These are phyloP conservation scores for Berberis thunbergii DNA, from an alignment of 164 flowering plant genomes.

Conservation along the genomic window DNA sequence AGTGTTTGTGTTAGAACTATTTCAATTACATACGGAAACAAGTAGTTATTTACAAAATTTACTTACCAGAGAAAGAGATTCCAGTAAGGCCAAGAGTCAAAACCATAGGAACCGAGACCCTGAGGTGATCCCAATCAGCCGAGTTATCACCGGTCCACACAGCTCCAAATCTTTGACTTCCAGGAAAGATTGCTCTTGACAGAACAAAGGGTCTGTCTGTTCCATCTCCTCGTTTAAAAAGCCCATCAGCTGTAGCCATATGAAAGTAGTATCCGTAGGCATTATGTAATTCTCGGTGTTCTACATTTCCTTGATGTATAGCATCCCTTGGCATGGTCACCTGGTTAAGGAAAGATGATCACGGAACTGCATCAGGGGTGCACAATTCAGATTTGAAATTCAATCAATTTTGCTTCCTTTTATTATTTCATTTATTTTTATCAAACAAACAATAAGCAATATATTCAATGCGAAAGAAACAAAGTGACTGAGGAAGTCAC, in stretches of 20 bases:
- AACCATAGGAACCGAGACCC: conserved; percentile 94
- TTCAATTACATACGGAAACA: neutral
- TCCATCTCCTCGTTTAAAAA: conserved; percentile 74
- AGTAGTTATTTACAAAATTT: conserved; percentile 1
- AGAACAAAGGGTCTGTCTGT: conserved; percentile 95
- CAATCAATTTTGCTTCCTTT: too few relatives aligned
- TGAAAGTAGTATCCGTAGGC: conserved; percentile 94
- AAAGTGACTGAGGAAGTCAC: too few relatives aligned
- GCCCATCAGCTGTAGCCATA: conserved; percentile 90
- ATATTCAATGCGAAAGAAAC: too few relatives aligned
- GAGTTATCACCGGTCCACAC: conserved; percentile 98
- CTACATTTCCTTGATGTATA: conserved; percentile 74
- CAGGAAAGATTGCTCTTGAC: conserved; percentile 91
- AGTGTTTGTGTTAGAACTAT: conserved; percentile 1
- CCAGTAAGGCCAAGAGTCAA: conserved; percentile 91
- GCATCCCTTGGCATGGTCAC: conserved; percentile 99
- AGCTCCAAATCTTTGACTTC: conserved; percentile 91
- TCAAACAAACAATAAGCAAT: too few relatives aligned
- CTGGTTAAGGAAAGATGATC: conserved; percentile 21
- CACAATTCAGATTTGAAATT: too few relatives aligned
- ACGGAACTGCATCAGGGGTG: too few relatives aligned
- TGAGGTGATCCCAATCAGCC: conserved; percentile 95
- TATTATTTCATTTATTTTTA: too few relatives aligned
- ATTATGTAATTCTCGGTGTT: conserved; percentile 95
- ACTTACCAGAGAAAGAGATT: conserved; percentile 75